Evolutionary conservation across 306 rosid genomes (phyloP).

Genomic region (Dicorynia guianensis): DNA sequence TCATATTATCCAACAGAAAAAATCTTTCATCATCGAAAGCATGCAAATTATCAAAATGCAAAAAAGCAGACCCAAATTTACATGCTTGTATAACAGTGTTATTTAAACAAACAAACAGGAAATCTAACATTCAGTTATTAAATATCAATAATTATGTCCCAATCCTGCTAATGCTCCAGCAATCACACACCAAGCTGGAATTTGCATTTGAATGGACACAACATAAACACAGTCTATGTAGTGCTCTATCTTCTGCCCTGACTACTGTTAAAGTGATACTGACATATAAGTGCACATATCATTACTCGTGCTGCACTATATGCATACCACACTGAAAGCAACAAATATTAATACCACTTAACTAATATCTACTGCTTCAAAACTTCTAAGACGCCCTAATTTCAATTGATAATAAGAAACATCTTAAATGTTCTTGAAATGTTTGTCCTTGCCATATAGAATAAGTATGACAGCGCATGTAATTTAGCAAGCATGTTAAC

Average conservation of each 20-base stretch:
- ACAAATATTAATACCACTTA: background rate
- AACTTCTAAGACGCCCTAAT: background rate
- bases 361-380: background rate
- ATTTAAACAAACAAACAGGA: slow-evolving; percentile 1
- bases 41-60: slow-evolving; percentile 16
- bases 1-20: slow-evolving; percentile 3
- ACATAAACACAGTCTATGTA: background rate
- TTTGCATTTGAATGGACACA: slow-evolving; percentile 10
- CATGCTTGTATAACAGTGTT: background rate
- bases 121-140: background rate
- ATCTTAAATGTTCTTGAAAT: slow-evolving; percentile 5
- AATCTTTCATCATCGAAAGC: slow-evolving; percentile 1
- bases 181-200: slow-evolving; percentile 27
- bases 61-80: background rate
- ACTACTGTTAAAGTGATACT: slow-evolving; percentile 10
- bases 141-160: background rate
- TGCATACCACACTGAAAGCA: background rate
- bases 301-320: background rate
- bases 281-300: background rate
- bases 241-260: slow-evolving; percentile 13
- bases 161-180: background rate
- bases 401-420: slow-evolving; percentile 30
- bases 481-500: background rate
- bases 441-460: slow-evolving; percentile 11
- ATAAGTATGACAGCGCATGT: background rate